Percentiles rank a stretch among this genome's conserved stretches.
These are phyloP conservation scores for Excoecaria agallocha DNA, from an alignment of 345 rosid species.

Conservation along the genomic window DNA sequence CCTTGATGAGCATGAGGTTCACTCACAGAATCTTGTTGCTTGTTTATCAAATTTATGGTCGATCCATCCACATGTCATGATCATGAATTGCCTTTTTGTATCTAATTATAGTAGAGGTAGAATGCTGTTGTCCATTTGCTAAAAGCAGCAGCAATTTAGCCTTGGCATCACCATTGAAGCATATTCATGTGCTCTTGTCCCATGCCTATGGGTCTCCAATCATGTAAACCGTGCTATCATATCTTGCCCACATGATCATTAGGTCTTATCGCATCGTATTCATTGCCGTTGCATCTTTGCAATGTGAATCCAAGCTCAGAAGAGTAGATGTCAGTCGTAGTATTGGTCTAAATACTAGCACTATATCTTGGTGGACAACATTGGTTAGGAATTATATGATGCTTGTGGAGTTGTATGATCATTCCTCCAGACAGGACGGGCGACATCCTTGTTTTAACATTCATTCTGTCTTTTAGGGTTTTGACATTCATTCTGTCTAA, in stretches of 20 bases:
- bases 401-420: background rate
- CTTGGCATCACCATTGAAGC: background rate
- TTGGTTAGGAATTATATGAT: background rate
- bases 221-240: background rate
- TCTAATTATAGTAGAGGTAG: background rate
- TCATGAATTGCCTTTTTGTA: background rate
- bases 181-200: background rate
- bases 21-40: slow-evolving; percentile 15
- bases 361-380: too few relatives aligned
- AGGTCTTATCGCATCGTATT: background rate
- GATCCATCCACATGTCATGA: background rate
- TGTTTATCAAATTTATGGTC: slow-evolving; percentile 5
- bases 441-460: background rate
- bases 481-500: too few relatives aligned
- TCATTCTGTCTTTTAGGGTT: too few relatives aligned
- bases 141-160: background rate
- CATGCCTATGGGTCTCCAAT: background rate
- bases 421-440: background rate
- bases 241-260: background rate
- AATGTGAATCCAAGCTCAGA: background rate
- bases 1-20: slow-evolving; percentile 16
- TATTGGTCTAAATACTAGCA: too few relatives aligned
- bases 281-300: background rate
- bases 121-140: slow-evolving; percentile 1
- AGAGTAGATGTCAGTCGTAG: background rate